A percentile compares a stretch with the other conserved stretches of the same genome.
Evolutionary conservation across 2,329 filamentous ascomycete species (phyloP).

Genomic region (Eutypa lata): DNA sequence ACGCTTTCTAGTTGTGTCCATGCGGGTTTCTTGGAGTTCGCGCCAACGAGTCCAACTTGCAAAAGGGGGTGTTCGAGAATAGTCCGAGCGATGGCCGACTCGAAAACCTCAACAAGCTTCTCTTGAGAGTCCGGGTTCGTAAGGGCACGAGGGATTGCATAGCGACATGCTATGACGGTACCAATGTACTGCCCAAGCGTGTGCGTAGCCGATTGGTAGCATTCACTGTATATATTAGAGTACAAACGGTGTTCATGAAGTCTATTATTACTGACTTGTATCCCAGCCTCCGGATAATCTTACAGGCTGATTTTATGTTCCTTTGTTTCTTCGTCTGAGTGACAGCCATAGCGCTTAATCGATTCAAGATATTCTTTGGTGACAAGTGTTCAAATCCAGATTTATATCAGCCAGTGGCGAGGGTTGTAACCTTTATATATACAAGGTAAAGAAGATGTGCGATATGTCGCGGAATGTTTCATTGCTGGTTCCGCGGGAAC

Average conservation of each 20-base stretch:
- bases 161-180: conserved; percentile 15
- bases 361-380: not conserved
- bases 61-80: conserved; percentile 11
- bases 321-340: not conserved
- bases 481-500: no score
- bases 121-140: not conserved
- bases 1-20: conserved; percentile 12
- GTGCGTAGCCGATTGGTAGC: conserved; percentile 8
- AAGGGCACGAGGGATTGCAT: conserved; percentile 2
- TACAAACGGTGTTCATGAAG: not conserved
- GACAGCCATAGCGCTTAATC: not conserved
- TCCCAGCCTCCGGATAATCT: not conserved
- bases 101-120: conserved; percentile 3
- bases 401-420: no score
- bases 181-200: conserved; percentile 8
- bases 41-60: conserved; percentile 11
- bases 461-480: no score
- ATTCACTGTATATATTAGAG: conserved; percentile 6
- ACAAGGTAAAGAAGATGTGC: no score
- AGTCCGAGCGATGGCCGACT: conserved; percentile 9
- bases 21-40: conserved; percentile 10
- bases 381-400: not conserved
- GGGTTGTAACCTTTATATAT: no score
- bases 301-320: not conserved
- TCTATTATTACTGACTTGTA: not conserved